phyloP scores from a whole-genome alignment of 2,329 filamentous ascomycete species.

The Xylariaceae sp. region DNA sequence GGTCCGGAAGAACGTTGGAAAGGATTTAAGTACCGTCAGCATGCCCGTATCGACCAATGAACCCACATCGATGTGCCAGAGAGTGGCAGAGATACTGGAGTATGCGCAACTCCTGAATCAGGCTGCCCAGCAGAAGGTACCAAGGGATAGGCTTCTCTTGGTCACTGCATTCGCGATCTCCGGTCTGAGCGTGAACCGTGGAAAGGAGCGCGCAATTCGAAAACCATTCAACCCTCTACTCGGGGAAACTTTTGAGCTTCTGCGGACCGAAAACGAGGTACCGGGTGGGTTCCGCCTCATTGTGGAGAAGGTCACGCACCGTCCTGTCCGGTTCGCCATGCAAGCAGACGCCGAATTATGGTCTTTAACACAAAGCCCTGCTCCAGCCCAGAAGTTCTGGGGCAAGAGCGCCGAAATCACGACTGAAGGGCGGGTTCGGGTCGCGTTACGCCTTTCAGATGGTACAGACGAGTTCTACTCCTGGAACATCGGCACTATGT shows the following conservation, averaged over 20 bases:
- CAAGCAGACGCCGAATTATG: slow-evolving; percentile 84
- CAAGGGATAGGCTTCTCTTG: slow-evolving; percentile 70
- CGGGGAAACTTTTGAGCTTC: slow-evolving; percentile 90
- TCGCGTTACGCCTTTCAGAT: slow-evolving; percentile 65
- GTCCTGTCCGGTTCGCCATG: slow-evolving; percentile 87
- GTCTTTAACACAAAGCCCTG: slow-evolving; percentile 83
- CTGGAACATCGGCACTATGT: slow-evolving; percentile 84
- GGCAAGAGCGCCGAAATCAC: slow-evolving; percentile 93
- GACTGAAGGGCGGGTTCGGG: slow-evolving; percentile 80
- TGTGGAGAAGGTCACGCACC: slow-evolving; percentile 93
- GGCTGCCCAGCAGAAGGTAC: slow-evolving; percentile 58
- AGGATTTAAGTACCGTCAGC: slow-evolving; percentile 91
- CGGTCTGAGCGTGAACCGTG: slow-evolving; percentile 73
- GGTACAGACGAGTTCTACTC: slow-evolving; percentile 76
- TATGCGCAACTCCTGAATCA: slow-evolving; percentile 81
- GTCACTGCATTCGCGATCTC: slow-evolving; percentile 90
- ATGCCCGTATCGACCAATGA: slow-evolving; percentile 98
- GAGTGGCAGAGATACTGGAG: slow-evolving; percentile 84
- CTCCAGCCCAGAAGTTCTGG: slow-evolving; percentile 96
- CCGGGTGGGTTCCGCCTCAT: slow-evolving; percentile 78
- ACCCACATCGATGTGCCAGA: slow-evolving; percentile 81
- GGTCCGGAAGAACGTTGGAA: slow-evolving; percentile 94
- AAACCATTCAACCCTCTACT: slow-evolving; percentile 98
- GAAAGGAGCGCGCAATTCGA: slow-evolving; percentile 86
- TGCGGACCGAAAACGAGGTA: slow-evolving; percentile 73